phyloP scores from a whole-genome alignment of 2,329 filamentous ascomycete species.

The Corniculantispora saksenae region DNA sequence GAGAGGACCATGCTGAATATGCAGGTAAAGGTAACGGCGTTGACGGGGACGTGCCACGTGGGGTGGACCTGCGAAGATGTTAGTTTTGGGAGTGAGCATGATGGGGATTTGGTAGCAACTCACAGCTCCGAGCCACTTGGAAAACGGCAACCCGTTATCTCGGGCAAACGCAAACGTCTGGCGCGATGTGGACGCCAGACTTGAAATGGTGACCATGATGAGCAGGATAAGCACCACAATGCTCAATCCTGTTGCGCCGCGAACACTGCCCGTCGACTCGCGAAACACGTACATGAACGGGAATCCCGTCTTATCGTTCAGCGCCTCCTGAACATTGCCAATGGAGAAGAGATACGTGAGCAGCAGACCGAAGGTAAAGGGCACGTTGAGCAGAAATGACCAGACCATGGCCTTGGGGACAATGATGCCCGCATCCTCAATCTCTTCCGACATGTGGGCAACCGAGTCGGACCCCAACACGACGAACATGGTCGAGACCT shows the following conservation, averaged over 20 bases:
- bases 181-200: slow-evolving; percentile 10
- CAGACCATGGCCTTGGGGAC: slow-evolving; percentile 21
- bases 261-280: slow-evolving; percentile 22
- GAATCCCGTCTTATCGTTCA: slow-evolving; percentile 13
- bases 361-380: slow-evolving; percentile 13
- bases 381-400: slow-evolving; percentile 11
- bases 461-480: slow-evolving; percentile 22
- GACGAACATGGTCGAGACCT: slow-evolving; percentile 20
- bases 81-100: background rate
- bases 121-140: slow-evolving; percentile 19
- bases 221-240: slow-evolving; percentile 16
- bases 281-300: slow-evolving; percentile 20
- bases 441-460: slow-evolving; percentile 24
- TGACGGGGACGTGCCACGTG: slow-evolving; percentile 19
- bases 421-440: slow-evolving; percentile 20
- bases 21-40: slow-evolving; percentile 21
- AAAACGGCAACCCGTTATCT: slow-evolving; percentile 18
- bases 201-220: slow-evolving; percentile 18
- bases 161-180: slow-evolving; percentile 19
- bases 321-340: slow-evolving; percentile 11
- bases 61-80: slow-evolving; percentile 9
- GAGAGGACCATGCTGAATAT: slow-evolving; percentile 16
- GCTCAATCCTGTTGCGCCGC: slow-evolving; percentile 1
- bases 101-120: background rate
- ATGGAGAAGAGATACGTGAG: slow-evolving; percentile 19